Evolutionary conservation across 2,329 filamentous ascomycete genomes (phyloP).

Genomic region (Aureobasidium mangrovei): DNA sequence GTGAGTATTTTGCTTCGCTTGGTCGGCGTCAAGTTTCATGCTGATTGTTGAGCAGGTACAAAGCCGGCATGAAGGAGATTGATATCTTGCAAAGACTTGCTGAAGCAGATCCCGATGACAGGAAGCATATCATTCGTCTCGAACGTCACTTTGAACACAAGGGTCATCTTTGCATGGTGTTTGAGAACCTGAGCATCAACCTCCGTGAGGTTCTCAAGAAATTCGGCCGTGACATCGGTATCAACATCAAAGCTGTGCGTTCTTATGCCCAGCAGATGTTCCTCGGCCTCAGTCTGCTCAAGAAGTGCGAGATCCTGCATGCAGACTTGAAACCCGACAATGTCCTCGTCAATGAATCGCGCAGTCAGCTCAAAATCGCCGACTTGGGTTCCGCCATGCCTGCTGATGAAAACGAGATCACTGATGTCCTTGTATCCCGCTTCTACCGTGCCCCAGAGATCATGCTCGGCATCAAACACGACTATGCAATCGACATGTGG

Average conservation of each 20-base stretch:
- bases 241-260: slow-evolving; percentile 79
- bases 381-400: slow-evolving; percentile 95
- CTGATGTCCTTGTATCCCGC: slow-evolving; percentile 88
- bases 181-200: slow-evolving; percentile 89
- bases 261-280: slow-evolving; percentile 94
- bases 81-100: slow-evolving; percentile 83
- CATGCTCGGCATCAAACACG: slow-evolving; percentile 91
- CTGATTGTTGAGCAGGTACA: slow-evolving; percentile 41
- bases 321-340: slow-evolving; percentile 98
- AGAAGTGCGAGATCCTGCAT: slow-evolving; percentile 87
- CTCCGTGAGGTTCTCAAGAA: slow-evolving; percentile 90
- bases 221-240: slow-evolving; percentile 87
- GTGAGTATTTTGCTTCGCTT: slow-evolving; percentile 21
- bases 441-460: slow-evolving; percentile 97
- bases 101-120: slow-evolving; percentile 75
- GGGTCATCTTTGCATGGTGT: slow-evolving; percentile 90
- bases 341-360: slow-evolving; percentile 76
- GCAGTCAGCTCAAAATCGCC: slow-evolving; percentile 84
- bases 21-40: background rate
- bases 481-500: slow-evolving; percentile 95
- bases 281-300: slow-evolving; percentile 74
- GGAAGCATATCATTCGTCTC: slow-evolving; percentile 84
- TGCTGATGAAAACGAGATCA: slow-evolving; percentile 81
- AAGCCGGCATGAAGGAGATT: slow-evolving; percentile 90
- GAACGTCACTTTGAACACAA: slow-evolving; percentile 88